Evolutionary conservation across 305 asterid species (phyloP).

Genomic region (Solanum hybrid): DNA sequence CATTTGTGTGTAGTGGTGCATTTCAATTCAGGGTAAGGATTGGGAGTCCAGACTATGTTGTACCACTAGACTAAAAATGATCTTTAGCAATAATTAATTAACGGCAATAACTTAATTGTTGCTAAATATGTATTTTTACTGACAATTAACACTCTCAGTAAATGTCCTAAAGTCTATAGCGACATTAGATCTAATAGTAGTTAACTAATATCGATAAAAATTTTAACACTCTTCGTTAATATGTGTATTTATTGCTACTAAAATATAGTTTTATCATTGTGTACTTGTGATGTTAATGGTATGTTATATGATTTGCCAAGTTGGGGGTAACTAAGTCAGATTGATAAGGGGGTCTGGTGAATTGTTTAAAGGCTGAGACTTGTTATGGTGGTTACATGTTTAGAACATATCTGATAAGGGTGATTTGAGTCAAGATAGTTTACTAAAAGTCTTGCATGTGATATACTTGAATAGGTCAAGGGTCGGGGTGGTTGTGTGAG

Average conservation of each 20-base stretch:
- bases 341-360: background rate
- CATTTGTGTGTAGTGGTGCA: background rate
- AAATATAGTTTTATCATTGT: background rate
- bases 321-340: background rate
- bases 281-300: background rate
- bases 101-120: no score
- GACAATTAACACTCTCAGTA: background rate
- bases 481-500: background rate
- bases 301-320: background rate
- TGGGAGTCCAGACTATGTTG: background rate
- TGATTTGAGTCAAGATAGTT: background rate
- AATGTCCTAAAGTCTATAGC: background rate
- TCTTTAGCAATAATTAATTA: background rate
- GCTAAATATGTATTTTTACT: no score
- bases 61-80: background rate
- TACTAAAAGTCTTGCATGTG: background rate
- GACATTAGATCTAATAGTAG: background rate
- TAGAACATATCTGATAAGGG: background rate
- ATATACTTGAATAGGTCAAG: background rate
- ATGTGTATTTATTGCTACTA: background rate
- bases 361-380: background rate
- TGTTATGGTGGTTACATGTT: background rate
- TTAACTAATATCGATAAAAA: background rate
- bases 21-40: background rate
- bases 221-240: no score